Evolutionary conservation across 2,329 filamentous ascomycete genomes (phyloP), one percentile per base, ranked within the genome.

Genomic region (Xylaria sp.): DNA sequence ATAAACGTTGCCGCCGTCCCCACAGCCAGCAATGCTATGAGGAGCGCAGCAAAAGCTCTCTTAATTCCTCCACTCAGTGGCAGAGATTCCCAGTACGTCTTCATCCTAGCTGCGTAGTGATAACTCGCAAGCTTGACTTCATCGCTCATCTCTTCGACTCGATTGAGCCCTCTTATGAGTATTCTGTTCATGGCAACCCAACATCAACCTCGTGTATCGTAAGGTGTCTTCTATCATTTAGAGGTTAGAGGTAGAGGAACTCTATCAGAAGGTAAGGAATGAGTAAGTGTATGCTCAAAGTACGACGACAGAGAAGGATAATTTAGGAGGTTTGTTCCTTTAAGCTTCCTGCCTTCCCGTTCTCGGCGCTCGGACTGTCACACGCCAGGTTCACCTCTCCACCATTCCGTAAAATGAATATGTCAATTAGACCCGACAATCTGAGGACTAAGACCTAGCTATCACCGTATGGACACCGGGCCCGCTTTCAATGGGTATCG

Each of bases 401-500:
- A 45, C 56, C 15, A 62, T 54, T 53, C 37, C 59, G 42, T 58
- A 64, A 54, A 38, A 63, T 62, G 45, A 53, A 63, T 57, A 62
- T 59, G 62, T 47, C 61, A 58, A 43, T 45, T 23, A 67, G 64
- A 69, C 70, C 69, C 70, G 64, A 67, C 69, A 65, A 64, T 38
- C 51, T 70, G 28, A 31, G n/a, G 47, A 43, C 31, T 63, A 54
- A 62, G 35, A 21, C 35, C 45, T 37, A 60, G 35, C 33, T 50
- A 56, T 37, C 15, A 37, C 43, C 43, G 33, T 62, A 57, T 57
- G 5, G 45, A 35, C 46, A 38, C 25, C 50, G 49, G 31, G 17
- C 63, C 65, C 67, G 69, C 70, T 71, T 55, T 70, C 66, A 68
- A 66, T 61, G 43, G 63, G 25, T 63, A 65, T 64, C 59, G 33